phyloP scores from a whole-genome alignment of 1,139 yeast species.

The Arxiozyma slooffiae region DNA sequence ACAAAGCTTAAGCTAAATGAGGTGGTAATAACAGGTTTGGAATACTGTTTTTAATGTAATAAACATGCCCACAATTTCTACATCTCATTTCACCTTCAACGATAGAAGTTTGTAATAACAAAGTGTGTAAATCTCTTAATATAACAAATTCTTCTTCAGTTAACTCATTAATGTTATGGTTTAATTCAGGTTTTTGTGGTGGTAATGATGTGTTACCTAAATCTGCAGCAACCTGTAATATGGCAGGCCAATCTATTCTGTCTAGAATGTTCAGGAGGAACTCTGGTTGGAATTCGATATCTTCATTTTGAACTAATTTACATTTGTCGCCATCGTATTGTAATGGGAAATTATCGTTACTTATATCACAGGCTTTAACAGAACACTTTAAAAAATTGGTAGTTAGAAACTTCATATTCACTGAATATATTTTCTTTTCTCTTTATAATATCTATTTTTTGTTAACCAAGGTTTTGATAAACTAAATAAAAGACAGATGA shows the following conservation, averaged over 20 bases:
- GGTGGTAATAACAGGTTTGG: slow-evolving; percentile 94
- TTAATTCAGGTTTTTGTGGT: slow-evolving; percentile 40
- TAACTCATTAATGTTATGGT: slow-evolving; percentile 29
- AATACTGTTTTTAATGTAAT: slow-evolving; percentile 82
- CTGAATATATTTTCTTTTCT: not conserved
- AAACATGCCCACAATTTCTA: slow-evolving; percentile 74
- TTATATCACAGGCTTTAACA: slow-evolving; percentile 65
- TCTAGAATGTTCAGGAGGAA: slow-evolving; percentile 70
- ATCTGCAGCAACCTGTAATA: slow-evolving; percentile 65
- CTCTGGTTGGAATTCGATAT: slow-evolving; percentile 74
- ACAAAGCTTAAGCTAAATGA: slow-evolving; percentile 51
- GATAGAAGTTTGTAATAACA: slow-evolving; percentile 78
- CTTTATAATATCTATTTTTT: not conserved
- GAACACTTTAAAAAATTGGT: slow-evolving; percentile 95
- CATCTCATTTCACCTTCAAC: slow-evolving; percentile 85
- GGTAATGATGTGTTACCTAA: slow-evolving; percentile 57
- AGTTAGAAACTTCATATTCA: slow-evolving; percentile 74
- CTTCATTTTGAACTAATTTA: slow-evolving; percentile 57
- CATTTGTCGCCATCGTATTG: slow-evolving; percentile 49
- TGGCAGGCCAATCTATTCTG: slow-evolving; percentile 81
- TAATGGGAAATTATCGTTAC: slow-evolving; percentile 74
- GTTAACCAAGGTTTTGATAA: not conserved
- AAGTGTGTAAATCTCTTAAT: slow-evolving; percentile 63
- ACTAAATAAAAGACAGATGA: too few relatives aligned
- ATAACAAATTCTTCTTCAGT: slow-evolving; percentile 48